Evolutionary conservation across 768 basidiomycete species (phyloP).

Genomic region (Collybiopsis luxurians): DNA sequence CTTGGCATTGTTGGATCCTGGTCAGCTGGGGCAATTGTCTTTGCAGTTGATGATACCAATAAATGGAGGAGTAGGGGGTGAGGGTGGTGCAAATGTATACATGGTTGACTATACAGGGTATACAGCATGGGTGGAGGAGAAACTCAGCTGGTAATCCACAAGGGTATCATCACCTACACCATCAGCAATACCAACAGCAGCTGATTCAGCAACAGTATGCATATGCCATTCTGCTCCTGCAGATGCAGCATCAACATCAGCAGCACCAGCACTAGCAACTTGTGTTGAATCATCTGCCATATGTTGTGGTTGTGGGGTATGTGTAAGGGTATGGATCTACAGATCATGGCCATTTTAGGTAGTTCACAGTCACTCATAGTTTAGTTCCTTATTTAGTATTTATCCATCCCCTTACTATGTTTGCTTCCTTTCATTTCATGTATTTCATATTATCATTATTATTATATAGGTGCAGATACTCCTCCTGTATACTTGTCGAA

Average conservation of each 20-base stretch:
- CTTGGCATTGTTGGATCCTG: neutral
- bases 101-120: neutral
- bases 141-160: no score
- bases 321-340: no score
- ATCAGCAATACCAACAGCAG: neutral
- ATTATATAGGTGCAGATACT: no score
- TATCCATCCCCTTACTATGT: no score
- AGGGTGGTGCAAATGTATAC: neutral
- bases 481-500: no score
- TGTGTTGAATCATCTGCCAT: conserved; percentile 12
- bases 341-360: no score
- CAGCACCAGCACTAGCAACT: conserved; percentile 9
- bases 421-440: no score
- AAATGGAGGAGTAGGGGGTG: neutral
- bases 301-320: no score
- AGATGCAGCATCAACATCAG: neutral
- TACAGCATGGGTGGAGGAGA: no score
- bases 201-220: neutral
- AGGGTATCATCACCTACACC: neutral
- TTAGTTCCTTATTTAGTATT: no score
- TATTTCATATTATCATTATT: no score
- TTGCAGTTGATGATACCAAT: neutral
- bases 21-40: neutral
- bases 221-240: neutral
- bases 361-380: no score